Base-by-base conservation (phyloP, 2,329 filamentous ascomycete genomes). In the Epichloe hybrida region DNA sequence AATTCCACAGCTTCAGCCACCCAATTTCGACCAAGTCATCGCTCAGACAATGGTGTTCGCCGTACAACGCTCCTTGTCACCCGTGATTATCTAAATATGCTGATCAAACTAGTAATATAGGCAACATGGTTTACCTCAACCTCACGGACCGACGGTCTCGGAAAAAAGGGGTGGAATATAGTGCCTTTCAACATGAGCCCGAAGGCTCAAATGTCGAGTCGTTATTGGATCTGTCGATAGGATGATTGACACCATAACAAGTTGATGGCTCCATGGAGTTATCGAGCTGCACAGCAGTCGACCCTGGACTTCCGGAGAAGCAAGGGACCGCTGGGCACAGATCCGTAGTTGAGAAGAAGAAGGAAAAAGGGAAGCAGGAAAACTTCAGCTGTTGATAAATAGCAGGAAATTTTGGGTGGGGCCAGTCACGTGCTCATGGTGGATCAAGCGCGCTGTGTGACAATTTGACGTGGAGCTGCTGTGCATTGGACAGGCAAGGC, bases 181-280 rank as follows among this genome's bases (percentile, higher is more conserved):
- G 81, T 79, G 79, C 77, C 83, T 75, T 38, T 42, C 49, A 51
- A 42, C 40, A 51, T 39, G 46, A 53, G 21, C 52, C 42, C 35
- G 78, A 79, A 76, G 75, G 71, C 72, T 69, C 69, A 69, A 72
- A 71, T 49, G 68, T 73, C 74, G 71, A 69, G 72, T 93, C 79
- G 63, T 69, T 95, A 84, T 94, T 69, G 87, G 84, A 93, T 83
- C 86, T 93, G 89, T 95, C 88, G 86, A 89, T 87, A 81, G 84
- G 86, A 90, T 74, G 70, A 88, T 85, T 82, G 77, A 86, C 84
- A 89, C 80, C 86, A 88, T 82, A 70, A 63, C 65, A 69, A 66
- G 66, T 68, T 70, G 79, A 82, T 87, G 84, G 82, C 83, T 89
- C 86, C 86, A 83, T 88, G 68, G 65, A 64, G 72, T 78, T 81